These are phyloP conservation scores for Gracilaria domingensis DNA, from an alignment of 23 red algal species.

Conservation along the genomic window DNA sequence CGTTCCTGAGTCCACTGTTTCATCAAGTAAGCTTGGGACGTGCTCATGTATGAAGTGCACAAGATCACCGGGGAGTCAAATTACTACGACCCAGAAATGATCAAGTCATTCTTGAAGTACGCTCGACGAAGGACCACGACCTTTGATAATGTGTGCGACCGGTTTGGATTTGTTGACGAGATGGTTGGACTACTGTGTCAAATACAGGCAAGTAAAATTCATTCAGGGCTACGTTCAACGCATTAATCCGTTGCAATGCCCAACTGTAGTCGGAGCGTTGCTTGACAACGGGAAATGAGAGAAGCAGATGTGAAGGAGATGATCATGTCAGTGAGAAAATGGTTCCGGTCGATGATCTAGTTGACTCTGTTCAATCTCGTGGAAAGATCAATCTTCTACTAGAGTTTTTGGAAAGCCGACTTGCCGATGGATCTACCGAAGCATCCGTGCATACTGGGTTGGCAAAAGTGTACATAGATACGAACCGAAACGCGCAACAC, in stretches of 20 bases:
- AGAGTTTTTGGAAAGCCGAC: conserved; percentile 85
- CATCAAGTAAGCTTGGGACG: conserved; percentile 79
- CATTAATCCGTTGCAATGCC: conserved; percentile 86
- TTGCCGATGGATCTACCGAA: conserved; percentile 94
- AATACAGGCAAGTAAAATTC: conserved; percentile 89
- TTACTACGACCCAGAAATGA: conserved; percentile 88
- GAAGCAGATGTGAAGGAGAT: conserved; percentile 80
- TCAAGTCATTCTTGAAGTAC: conserved; percentile 89
- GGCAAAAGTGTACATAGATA: conserved; percentile 96
- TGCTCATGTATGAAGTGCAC: conserved; percentile 82
- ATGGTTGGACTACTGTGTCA: conserved; percentile 93
- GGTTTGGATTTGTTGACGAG: conserved; percentile 90
- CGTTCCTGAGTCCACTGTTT: conserved; percentile 89
- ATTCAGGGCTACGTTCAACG: conserved; percentile 95
- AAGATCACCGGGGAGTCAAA: conserved; percentile 90
- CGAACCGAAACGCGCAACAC: conserved; percentile 92
- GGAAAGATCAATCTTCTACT: conserved; percentile 83
- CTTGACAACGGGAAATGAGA: conserved; percentile 75
- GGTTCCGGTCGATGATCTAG: conserved; percentile 89
- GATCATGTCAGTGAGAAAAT: conserved; percentile 93
- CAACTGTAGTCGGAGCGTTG: conserved; percentile 94
- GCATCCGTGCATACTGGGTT: conserved; percentile 90
- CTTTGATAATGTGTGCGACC: conserved; percentile 99
- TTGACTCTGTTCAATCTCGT: conserved; percentile 73
- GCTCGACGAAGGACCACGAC: conserved; percentile 89